Base-by-base conservation (phyloP, 805 yeast species). In the Teunomyces panamensis region DNA sequence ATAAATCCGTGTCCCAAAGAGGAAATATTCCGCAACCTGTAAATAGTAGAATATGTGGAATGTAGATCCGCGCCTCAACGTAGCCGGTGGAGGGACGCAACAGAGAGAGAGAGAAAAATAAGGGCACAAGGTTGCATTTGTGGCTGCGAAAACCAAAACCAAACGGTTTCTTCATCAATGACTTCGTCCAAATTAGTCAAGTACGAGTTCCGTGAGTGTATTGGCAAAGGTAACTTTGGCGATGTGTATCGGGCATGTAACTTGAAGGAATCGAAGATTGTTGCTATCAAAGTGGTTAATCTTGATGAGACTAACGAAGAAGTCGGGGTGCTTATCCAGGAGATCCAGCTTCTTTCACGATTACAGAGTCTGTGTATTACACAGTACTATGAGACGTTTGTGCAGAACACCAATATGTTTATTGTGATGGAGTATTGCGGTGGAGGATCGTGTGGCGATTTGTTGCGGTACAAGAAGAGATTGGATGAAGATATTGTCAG, bases 371-470 rank as follows among this genome's bases (percentile, higher is more conserved):
- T 79, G 0, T 80, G 78, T 57, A 81, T 94, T 45, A 89, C 94
- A 1, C 74, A 75, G 39, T 71, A 71, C 56, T 75, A 70, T 56
- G 83, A 82, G 42, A 83, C 96, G 0, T 79, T 81, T 58, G 64
- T 85, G 4, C 71, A 75, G 39, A 89, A 82, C 39, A 80, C 81
- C 37, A 75, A 80, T 5, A 80, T 94, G 81, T 91, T 90, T 85
- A 87, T 92, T 42, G 85, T 85, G 4, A 89, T 94, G 97, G 99
- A 92, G 63, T 89, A 79, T 60, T 94, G 98, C 65, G 96, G 92
- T 9, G 97, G 95, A 27, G 97, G 97, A 0, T 88, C 97, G 1
- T 87, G 96, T 64, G 76, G 86, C 1, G 96, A 87, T 58, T 73
- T 89, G 47, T 59, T 92, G 36, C 81, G 76, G 57, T 71, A 73